Evolutionary conservation across 2,329 filamentous ascomycete genomes (phyloP).

Genomic region (Cladosporium oxysporum): DNA sequence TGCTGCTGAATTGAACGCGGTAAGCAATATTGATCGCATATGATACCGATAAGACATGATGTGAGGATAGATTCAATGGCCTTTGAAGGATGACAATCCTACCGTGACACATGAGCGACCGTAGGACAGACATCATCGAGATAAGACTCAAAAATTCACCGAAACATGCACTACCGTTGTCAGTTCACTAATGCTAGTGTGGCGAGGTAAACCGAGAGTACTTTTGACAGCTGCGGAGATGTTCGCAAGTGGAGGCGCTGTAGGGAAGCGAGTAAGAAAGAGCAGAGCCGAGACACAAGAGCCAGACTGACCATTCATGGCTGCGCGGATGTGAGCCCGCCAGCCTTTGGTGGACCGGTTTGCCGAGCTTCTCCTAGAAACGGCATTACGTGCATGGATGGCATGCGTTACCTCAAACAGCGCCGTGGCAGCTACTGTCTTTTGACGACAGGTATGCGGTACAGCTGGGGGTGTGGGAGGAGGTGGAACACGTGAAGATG

Average conservation of each 20-base stretch:
- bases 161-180: conserved; percentile 6
- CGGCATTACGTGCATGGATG: conserved; percentile 16
- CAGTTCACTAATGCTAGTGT: conserved; percentile 10
- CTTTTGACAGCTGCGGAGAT: conserved; percentile 20
- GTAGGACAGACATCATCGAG: neutral
- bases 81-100: conserved; percentile 1
- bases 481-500: conserved; percentile 12
- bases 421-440: conserved; percentile 16
- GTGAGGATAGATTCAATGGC: neutral
- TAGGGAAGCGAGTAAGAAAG: conserved; percentile 4
- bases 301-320: conserved; percentile 3
- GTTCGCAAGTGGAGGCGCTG: conserved; percentile 15
- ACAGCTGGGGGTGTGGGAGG: conserved; percentile 1
- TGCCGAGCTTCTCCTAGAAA: conserved; percentile 20
- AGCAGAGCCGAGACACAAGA: conserved; percentile 15
- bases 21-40: neutral
- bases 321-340: conserved; percentile 14
- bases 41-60: neutral
- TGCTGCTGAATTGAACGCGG: neutral
- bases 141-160: conserved; percentile 7
- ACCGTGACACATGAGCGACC: conserved; percentile 15
- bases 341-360: neutral
- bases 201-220: conserved; percentile 20
- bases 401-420: conserved; percentile 15
- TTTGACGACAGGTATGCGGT: conserved; percentile 17